Conservation (phyloP, 2,329 filamentous ascomycete genomes). For the Stenocarpella maydis region DNA sequence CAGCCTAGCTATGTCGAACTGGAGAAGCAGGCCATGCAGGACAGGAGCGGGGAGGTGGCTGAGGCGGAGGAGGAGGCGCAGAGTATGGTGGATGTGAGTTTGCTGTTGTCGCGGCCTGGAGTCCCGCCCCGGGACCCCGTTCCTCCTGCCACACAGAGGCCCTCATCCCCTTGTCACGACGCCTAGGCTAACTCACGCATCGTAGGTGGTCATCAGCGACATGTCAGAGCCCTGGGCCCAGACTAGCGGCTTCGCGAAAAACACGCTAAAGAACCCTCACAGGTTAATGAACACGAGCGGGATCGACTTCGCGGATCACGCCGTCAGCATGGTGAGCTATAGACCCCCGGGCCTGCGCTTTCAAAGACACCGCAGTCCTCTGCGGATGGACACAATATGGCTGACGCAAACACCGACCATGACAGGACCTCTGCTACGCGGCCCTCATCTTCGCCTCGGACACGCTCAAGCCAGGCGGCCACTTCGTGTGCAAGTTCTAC, state of each 20-base stretch:
- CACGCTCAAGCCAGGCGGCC: conserved; percentile 80
- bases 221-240: conserved; percentile 98
- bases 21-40: conserved; percentile 54
- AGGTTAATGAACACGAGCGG: conserved; percentile 99
- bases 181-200: neutral
- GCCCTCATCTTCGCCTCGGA: conserved; percentile 87
- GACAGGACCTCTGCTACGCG: conserved; percentile 85
- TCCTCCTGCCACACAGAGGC: neutral
- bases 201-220: conserved; percentile 88
- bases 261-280: conserved; percentile 94
- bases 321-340: conserved; percentile 88
- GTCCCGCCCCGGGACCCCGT: neutral
- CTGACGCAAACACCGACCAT: conserved; percentile 1
- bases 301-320: conserved; percentile 84
- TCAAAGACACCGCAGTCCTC: neutral
- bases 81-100: conserved; percentile 75
- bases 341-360: neutral
- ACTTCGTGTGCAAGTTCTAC: conserved; percentile 98
- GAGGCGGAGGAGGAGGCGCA: conserved; percentile 51
- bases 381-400: neutral
- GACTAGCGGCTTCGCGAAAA: conserved; percentile 79
- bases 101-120: neutral
- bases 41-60: conserved; percentile 41
- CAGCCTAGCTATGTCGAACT: conserved; percentile 71
- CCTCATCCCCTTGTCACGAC: neutral